These are phyloP conservation scores for Austroboletus novae-zelandiae DNA, from an alignment of 1,284 basidiomycete species.

Conservation along the genomic window DNA sequence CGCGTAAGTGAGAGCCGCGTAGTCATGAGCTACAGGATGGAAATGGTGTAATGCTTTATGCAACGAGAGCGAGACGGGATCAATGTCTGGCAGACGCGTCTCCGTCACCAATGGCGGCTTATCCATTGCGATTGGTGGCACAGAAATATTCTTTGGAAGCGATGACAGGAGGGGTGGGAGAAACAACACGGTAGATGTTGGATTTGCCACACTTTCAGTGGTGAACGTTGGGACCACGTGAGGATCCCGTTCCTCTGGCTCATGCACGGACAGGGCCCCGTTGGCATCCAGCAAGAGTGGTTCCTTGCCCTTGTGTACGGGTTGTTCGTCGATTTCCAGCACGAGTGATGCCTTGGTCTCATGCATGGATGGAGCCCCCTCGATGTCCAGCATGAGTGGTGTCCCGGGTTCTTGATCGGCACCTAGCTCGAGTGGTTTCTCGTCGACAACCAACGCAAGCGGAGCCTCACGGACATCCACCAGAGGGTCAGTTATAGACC, in stretches of 20 bases:
- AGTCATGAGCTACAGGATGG: conserved; percentile 56
- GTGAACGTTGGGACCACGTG: conserved; percentile 61
- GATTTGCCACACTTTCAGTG: conserved; percentile 36
- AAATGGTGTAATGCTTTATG: conserved; percentile 84
- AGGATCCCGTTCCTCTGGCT: conserved; percentile 38
- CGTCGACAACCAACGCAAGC: not conserved
- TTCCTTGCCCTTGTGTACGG: not conserved
- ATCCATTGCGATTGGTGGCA: conserved; percentile 26
- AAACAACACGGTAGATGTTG: conserved; percentile 60
- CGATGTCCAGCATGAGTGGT: not conserved
- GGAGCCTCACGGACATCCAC: not conserved
- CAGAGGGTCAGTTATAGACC: conserved; percentile 3
- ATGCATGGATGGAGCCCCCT: not conserved
- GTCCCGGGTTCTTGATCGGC: not conserved
- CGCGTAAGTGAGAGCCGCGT: conserved; percentile 63
- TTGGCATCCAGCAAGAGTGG: not conserved
- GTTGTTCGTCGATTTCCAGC: not conserved
- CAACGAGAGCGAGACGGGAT: conserved; percentile 77
- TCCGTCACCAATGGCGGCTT: conserved; percentile 57
- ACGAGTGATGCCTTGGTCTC: not conserved
- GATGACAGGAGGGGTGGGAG: conserved; percentile 79
- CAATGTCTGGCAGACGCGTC: conserved; percentile 78
- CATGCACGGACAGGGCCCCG: not conserved
- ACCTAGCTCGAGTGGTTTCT: not conserved
- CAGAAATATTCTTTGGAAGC: conserved; percentile 45